Evolutionary conservation across 805 yeast genomes (phyloP).

Genomic region (Ogataea methanolica): DNA sequence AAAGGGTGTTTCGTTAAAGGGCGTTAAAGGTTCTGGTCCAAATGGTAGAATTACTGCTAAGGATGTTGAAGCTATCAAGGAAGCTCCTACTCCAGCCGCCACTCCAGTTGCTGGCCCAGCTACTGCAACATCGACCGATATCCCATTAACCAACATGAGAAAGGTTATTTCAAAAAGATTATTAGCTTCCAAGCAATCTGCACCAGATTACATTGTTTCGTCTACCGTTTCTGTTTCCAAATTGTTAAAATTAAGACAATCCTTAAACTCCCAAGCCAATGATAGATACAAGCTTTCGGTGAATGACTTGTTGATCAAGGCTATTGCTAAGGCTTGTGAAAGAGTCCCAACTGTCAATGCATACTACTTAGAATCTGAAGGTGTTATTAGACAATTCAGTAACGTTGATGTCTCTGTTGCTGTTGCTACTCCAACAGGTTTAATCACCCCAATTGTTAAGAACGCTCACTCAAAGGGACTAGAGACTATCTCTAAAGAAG

Average conservation of each 20-base stretch:
- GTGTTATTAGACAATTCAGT: conserved; percentile 85
- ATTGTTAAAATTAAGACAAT: conserved; percentile 84
- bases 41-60: conserved; percentile 88
- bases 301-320: conserved; percentile 92
- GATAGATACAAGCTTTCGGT: conserved; percentile 89
- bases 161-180: conserved; percentile 88
- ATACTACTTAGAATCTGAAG: conserved; percentile 85
- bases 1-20: conserved; percentile 81
- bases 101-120: conserved; percentile 32
- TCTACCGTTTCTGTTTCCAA: conserved; percentile 84
- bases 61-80: conserved; percentile 74
- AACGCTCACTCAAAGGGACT: conserved; percentile 87
- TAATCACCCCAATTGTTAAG: conserved; percentile 92
- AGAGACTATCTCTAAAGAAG: conserved; percentile 69
- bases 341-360: conserved; percentile 94
- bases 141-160: conserved; percentile 89
- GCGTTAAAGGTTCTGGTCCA: conserved; percentile 90
- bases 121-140: conserved; percentile 61
- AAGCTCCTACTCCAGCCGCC: conserved; percentile 32
- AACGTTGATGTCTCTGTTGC: conserved; percentile 97
- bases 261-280: conserved; percentile 79
- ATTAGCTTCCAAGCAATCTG: conserved; percentile 74
- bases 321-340: conserved; percentile 82
- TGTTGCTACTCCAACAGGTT: conserved; percentile 96
- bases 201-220: conserved; percentile 91